phyloP scores from a whole-genome alignment of 106 monocot species.

The Dioscorea zingiberensis region DNA sequence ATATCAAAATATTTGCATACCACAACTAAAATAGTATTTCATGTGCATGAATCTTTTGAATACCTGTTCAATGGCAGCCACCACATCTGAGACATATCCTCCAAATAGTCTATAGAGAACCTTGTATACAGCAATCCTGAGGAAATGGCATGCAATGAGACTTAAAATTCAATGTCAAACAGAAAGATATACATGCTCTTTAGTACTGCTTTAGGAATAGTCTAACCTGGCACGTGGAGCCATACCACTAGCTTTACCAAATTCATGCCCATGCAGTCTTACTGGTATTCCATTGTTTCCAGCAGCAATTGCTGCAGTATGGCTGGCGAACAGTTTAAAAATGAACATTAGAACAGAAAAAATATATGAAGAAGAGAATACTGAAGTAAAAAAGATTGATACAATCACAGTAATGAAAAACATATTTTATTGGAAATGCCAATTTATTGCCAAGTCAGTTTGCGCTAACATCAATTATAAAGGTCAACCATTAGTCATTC shows the following conservation, averaged over 20 bases:
- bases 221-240: constrained; percentile 97
- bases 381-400: not conserved
- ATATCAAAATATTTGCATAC: no score
- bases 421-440: no score
- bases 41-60: not conserved
- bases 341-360: not conserved
- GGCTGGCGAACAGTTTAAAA: constrained; percentile 27
- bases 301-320: constrained; percentile 96
- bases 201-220: not conserved
- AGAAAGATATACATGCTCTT: no score
- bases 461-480: no score
- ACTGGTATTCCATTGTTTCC: constrained; percentile 99
- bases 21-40: no score
- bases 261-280: constrained; percentile 83
- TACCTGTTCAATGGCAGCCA: constrained; percentile 98
- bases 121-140: constrained; percentile 97
- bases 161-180: no score
- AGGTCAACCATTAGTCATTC: no score
- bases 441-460: no score
- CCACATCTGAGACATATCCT: constrained; percentile 96
- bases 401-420: not conserved
- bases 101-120: constrained; percentile 97
- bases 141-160: not conserved
- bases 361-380: not conserved
- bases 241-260: constrained; percentile 99